A percentile compares a stretch with the other conserved stretches of the same genome.
Evolutionary conservation across 805 yeast species (phyloP).

Genomic region (Starmera amethionina): DNA sequence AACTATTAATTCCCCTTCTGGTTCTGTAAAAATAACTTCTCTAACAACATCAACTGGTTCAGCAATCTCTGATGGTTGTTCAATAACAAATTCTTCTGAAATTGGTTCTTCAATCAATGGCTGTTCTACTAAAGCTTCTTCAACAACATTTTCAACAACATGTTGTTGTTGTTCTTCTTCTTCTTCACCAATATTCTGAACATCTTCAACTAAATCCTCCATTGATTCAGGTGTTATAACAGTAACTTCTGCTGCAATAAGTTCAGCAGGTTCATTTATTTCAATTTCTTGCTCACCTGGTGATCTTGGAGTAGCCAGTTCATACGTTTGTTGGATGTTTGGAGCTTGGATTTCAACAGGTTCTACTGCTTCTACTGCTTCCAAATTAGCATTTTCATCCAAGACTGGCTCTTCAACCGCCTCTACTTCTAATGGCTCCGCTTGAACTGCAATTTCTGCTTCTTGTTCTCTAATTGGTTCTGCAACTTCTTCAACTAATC

Average conservation of each 20-base stretch:
- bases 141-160: background rate
- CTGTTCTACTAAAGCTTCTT: slow-evolving; percentile 1
- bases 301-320: too few relatives aligned
- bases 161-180: background rate
- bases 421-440: too few relatives aligned
- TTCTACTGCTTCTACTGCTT: too few relatives aligned
- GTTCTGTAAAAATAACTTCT: background rate
- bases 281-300: too few relatives aligned
- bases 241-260: too few relatives aligned
- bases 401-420: background rate
- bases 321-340: too few relatives aligned
- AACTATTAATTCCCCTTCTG: background rate
- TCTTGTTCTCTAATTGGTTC: background rate
- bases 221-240: slow-evolving; percentile 1
- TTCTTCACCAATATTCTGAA: background rate
- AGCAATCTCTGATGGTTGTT: slow-evolving; percentile 3
- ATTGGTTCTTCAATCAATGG: slow-evolving; percentile 1
- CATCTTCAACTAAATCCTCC: slow-evolving; percentile 3
- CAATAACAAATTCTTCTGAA: background rate
- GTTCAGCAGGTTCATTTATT: too few relatives aligned
- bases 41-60: slow-evolving; percentile 3
- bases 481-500: slow-evolving; percentile 1
- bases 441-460: too few relatives aligned
- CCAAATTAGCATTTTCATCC: too few relatives aligned
- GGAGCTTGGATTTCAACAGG: too few relatives aligned